Evolutionary conservation across 1,284 basidiomycete species (phyloP), one percentile per base, ranked within the genome.

Genomic region (Filobasidium uniguttulatum): DNA sequence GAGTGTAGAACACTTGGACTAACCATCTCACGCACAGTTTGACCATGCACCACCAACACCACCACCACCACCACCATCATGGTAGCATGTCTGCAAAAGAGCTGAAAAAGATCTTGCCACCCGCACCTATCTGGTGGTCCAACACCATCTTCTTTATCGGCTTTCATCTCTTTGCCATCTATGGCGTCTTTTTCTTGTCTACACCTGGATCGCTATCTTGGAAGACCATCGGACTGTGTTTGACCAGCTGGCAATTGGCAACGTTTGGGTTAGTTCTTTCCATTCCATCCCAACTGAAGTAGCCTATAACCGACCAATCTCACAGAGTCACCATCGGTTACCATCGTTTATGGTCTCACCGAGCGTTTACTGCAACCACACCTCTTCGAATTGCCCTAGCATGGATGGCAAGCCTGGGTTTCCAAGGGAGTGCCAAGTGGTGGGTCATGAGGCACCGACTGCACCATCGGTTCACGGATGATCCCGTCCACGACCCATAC

Each of bases 381-480:
- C 70, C 70, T 3, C 75, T 83, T 23, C 73, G 82, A 7, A 56
- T 79, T 12, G 62, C 76, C 19, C 66, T 86, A 25, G 78, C 82
- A 20, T 67, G 75, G 19, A 69, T 85, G 59, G 83, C 83, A 0
- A 78, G 80, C 8, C 77, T 80, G 48, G 84, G 78, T 0, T 83
- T 78, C 56, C 78, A 81, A 58, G 79, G 79, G 1, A 77, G 75
- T 23, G 77, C 79, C 58, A 78, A 78, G 71, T 69, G 68, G 61
- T 84, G 82, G 82, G 81, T 77, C 55, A 71, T 85, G 31, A 71
- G 83, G 55, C 83, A 86, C 67, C 72, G 82, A 40, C 66, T 85
- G 38, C 82, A 85, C 63, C 82, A 85, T 71, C 78, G 82, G 69
- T 85, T 80, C 63, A 84, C 81, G n/a, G 82, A 84, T 63, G 80